Base-by-base conservation (phyloP, 2,329 filamentous ascomycete genomes). In the Phyllosticta capitalensis region DNA sequence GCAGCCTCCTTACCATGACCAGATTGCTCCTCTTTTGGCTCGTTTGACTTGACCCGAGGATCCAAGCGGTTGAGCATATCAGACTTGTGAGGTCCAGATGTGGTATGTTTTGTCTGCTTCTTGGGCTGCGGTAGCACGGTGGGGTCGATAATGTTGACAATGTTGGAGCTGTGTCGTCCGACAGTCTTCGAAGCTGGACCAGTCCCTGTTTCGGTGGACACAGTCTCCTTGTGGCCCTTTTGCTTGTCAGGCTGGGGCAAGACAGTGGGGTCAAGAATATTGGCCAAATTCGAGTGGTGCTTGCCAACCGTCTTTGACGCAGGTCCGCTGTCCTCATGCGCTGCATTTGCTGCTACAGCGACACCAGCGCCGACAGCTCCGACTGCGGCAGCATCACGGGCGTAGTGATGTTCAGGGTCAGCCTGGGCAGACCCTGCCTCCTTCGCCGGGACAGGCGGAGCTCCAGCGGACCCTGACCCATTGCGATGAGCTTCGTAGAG, bases 1-100 rank as follows among this genome's bases (percentile, higher is more conserved):
- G 67, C 67, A 55, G 67, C 63, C 51, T 69, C 67, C 7, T 66
- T 63, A 22, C 66, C 64, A 52, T 67, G 63, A 24, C 66, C 65
- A 49, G 67, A 65, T 30, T 61, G 58, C 9, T 33, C 51, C 22
- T 64, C 20, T 9, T 33, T 52, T 54, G 61, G 52, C 53, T 21
- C 63, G 24, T 62, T 68, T 19, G 61, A 60, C 14, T 56, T 54
- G 2, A 72, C 64, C 38, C 69, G 67, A 5, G 71, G 70, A 52
- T 71, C 70, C 9, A 70, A 61, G 48, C 58, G 55, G 60, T 67
- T 67, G 6, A 65, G 63, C 5, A 62, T 63, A 26, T 65, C 64
- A 28, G 67, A 65, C 9, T 61, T 21, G 38, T 67, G 65, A n/a
- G 65, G 65, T 3, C 67, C 65, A 17, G 58, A 38, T 45, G 62